Percentiles rank a stretch among this genome's conserved stretches.
These are phyloP conservation scores for Pisolithus thermaeus DNA, from an alignment of 1,284 basidiomycete species.

Conservation along the genomic window DNA sequence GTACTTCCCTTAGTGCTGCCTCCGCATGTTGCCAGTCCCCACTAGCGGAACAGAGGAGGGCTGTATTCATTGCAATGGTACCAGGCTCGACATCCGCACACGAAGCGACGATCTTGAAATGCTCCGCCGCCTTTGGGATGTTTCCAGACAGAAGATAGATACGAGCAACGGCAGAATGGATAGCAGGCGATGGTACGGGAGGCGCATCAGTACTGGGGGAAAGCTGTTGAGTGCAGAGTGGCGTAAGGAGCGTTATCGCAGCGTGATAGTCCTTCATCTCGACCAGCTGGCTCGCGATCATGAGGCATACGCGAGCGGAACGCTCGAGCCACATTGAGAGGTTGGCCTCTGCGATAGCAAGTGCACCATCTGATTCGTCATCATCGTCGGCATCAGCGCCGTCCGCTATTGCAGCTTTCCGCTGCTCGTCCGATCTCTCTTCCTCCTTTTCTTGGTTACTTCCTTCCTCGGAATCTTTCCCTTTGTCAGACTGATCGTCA, in stretches of 20 bases:
- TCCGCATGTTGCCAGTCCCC: slow-evolving; percentile 63
- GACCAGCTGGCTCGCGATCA: slow-evolving; percentile 67
- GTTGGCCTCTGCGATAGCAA: slow-evolving; percentile 33
- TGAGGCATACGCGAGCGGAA: slow-evolving; percentile 59
- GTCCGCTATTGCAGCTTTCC: background rate
- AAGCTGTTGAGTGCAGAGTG: slow-evolving; percentile 45
- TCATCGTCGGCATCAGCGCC: background rate
- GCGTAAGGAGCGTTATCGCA: slow-evolving; percentile 57
- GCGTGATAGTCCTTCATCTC: slow-evolving; percentile 77
- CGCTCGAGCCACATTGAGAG: slow-evolving; percentile 75
- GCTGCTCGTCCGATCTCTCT: background rate
- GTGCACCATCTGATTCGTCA: slow-evolving; percentile 14
- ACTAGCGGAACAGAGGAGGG: slow-evolving; percentile 55
- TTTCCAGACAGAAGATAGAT: slow-evolving; percentile 70
- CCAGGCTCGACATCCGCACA: slow-evolving; percentile 7
- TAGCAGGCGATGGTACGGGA: slow-evolving; percentile 36
- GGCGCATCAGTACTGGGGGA: slow-evolving; percentile 2
- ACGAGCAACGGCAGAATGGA: slow-evolving; percentile 64
- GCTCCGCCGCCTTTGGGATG: slow-evolving; percentile 46
- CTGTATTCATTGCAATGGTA: slow-evolving; percentile 52
- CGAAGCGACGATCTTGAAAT: slow-evolving; percentile 46
- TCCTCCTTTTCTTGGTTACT: background rate
- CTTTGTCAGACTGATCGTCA: background rate
- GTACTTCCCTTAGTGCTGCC: slow-evolving; percentile 36
- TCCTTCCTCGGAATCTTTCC: background rate